Evolutionary conservation across 768 basidiomycete genomes (phyloP).

Genomic region (Tylopilus rubrobrunneus): DNA sequence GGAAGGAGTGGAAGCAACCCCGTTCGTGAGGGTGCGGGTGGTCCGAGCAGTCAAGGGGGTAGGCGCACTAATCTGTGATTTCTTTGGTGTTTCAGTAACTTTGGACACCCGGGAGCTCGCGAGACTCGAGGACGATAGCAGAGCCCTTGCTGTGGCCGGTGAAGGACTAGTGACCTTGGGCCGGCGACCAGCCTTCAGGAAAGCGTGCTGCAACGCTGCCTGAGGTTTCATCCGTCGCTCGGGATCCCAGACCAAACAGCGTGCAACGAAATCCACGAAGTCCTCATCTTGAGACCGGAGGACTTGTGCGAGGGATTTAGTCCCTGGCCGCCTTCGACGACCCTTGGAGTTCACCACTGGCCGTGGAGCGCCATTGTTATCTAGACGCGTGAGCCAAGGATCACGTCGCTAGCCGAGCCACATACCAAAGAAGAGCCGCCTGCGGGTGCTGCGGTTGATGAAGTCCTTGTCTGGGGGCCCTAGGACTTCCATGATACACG

Average conservation of each 20-base stretch:
- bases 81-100: slow-evolving; percentile 75
- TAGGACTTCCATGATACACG: slow-evolving; percentile 99
- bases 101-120: slow-evolving; percentile 47
- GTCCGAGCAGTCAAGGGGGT: slow-evolving; percentile 82
- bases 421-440: slow-evolving; percentile 94
- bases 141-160: slow-evolving; percentile 47
- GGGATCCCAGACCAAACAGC: slow-evolving; percentile 98
- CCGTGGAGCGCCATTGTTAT: slow-evolving; percentile 88
- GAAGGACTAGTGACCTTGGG: slow-evolving; percentile 43
- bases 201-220: slow-evolving; percentile 87
- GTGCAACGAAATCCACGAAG: slow-evolving; percentile 94
- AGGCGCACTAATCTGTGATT: slow-evolving; percentile 85
- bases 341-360: slow-evolving; percentile 97
- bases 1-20: slow-evolving; percentile 54
- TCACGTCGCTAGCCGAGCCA: background rate
- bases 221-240: slow-evolving; percentile 94
- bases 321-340: slow-evolving; percentile 83
- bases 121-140: slow-evolving; percentile 56
- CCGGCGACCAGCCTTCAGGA: slow-evolving; percentile 67
- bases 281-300: slow-evolving; percentile 91
- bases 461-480: slow-evolving; percentile 95
- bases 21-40: slow-evolving; percentile 49
- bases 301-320: slow-evolving; percentile 85
- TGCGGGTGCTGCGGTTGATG: slow-evolving; percentile 88
- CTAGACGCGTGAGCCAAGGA: slow-evolving; percentile 39